Evolutionary conservation across 768 basidiomycete genomes (phyloP).

Genomic region (Podaxis mareebaensis): DNA sequence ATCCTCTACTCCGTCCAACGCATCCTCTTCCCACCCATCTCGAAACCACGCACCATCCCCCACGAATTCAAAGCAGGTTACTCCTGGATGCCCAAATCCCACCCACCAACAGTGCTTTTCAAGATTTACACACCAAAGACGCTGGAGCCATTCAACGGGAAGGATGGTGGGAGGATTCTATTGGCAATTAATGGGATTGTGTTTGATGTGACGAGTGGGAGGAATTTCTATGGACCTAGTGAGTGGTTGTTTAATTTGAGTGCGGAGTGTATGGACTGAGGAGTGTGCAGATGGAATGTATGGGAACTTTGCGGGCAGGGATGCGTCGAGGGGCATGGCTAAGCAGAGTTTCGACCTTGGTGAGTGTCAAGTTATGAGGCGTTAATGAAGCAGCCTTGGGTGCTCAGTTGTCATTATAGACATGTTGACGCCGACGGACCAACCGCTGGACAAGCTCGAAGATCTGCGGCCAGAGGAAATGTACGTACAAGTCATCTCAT

Average conservation of each 20-base stretch:
- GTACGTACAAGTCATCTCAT: slow-evolving; percentile 47
- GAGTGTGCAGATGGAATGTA: slow-evolving; percentile 81
- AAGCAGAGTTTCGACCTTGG: slow-evolving; percentile 96
- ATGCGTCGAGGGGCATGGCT: slow-evolving; percentile 96
- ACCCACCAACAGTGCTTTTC: slow-evolving; percentile 78
- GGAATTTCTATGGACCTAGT: slow-evolving; percentile 96
- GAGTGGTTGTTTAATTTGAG: slow-evolving; percentile 27
- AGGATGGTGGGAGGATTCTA: slow-evolving; percentile 70
- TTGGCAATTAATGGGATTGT: slow-evolving; percentile 84
- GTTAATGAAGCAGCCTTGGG: background rate
- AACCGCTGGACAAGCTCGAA: slow-evolving; percentile 80
- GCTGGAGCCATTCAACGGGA: slow-evolving; percentile 64
- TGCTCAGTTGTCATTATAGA: slow-evolving; percentile 42
- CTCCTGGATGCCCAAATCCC: slow-evolving; percentile 88
- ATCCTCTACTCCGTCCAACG: slow-evolving; percentile 76
- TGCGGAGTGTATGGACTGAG: background rate
- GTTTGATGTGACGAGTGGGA: slow-evolving; percentile 90
- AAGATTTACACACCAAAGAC: slow-evolving; percentile 80
- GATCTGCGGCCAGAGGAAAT: slow-evolving; percentile 82
- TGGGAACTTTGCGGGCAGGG: slow-evolving; percentile 95
- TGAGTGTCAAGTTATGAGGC: slow-evolving; percentile 33
- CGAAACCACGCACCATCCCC: slow-evolving; percentile 50
- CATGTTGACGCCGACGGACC: slow-evolving; percentile 87
- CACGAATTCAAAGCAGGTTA: slow-evolving; percentile 81
- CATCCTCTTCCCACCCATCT: slow-evolving; percentile 70